These are phyloP conservation scores for Coccomyxa sp. DNA, from an alignment of 139 green algal genomes.

Conservation along the genomic window DNA sequence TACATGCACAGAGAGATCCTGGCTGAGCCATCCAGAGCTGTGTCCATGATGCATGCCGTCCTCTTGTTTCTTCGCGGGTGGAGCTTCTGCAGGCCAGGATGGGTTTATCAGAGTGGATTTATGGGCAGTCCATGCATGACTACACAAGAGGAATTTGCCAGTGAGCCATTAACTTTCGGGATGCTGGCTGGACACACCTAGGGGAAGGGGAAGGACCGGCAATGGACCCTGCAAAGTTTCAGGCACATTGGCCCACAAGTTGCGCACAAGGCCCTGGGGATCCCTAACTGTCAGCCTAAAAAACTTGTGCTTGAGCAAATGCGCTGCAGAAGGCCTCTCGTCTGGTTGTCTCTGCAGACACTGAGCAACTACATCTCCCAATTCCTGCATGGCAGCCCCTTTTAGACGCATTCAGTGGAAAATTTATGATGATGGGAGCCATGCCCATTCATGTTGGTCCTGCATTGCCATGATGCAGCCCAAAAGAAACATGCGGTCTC, in stretches of 20 bases:
- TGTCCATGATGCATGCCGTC: background rate
- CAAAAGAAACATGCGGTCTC: background rate
- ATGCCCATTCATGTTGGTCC: background rate
- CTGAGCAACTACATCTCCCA: conserved; percentile 53
- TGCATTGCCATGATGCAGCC: background rate
- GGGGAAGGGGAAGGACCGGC: no score
- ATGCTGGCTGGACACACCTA: no score
- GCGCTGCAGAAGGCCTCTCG: conserved; percentile 43
- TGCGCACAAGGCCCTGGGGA: background rate
- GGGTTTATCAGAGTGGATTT: no score
- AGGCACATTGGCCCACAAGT: background rate
- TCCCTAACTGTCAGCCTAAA: conserved; percentile 39
- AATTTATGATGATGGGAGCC: background rate
- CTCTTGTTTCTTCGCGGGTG: no score
- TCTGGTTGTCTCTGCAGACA: conserved; percentile 65
- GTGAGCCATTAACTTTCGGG: no score
- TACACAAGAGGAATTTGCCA: no score
- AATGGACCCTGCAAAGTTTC: background rate
- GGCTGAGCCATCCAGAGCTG: background rate
- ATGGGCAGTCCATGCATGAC: no score
- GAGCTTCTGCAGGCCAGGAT: no score
- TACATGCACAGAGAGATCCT: background rate
- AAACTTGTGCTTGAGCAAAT: conserved; percentile 70
- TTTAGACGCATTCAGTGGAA: background rate
- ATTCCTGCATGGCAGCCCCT: conserved; percentile 10